Conservation (phyloP, 805 yeast species). For the Kodamaea laetipori region DNA sequence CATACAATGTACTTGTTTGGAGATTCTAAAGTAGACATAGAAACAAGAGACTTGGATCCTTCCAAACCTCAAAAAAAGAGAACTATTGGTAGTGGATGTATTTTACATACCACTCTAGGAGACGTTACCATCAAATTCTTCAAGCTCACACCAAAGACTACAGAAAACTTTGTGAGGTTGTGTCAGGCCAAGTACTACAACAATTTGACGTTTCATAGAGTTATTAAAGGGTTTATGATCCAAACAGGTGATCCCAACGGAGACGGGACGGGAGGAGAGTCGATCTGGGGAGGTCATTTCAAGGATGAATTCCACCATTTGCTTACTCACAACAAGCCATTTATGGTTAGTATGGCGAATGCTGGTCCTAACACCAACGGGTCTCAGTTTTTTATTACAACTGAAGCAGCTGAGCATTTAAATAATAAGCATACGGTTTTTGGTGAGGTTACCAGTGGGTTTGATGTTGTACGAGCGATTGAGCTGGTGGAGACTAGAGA, state of each 20-base stretch:
- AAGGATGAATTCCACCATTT: conserved; percentile 31
- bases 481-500: conserved; percentile 20
- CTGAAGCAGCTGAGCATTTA: conserved; percentile 20
- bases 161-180: conserved; percentile 41
- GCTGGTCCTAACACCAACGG: conserved; percentile 31
- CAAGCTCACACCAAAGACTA: conserved; percentile 42
- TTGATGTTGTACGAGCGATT: conserved; percentile 22
- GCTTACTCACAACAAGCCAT: conserved; percentile 30
- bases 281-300: conserved; percentile 29
- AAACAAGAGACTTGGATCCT: background rate
- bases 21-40: background rate
- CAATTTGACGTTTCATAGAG: conserved; percentile 31
- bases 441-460: conserved; percentile 28
- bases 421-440: conserved; percentile 29
- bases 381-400: conserved; percentile 31
- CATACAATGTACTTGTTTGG: conserved; percentile 7
- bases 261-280: conserved; percentile 30
- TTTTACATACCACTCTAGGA: conserved; percentile 42
- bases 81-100: conserved; percentile 6
- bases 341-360: conserved; percentile 35
- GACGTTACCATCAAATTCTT: conserved; percentile 42
- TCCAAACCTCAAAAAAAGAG: conserved; percentile 1
- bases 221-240: conserved; percentile 28
- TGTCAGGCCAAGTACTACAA: conserved; percentile 43
- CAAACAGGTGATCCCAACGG: conserved; percentile 31